Evolutionary conservation across 352 stramenopile species (phyloP), one percentile per base, ranked within the genome.

Genomic region (Globisporangium echinulatum): DNA sequence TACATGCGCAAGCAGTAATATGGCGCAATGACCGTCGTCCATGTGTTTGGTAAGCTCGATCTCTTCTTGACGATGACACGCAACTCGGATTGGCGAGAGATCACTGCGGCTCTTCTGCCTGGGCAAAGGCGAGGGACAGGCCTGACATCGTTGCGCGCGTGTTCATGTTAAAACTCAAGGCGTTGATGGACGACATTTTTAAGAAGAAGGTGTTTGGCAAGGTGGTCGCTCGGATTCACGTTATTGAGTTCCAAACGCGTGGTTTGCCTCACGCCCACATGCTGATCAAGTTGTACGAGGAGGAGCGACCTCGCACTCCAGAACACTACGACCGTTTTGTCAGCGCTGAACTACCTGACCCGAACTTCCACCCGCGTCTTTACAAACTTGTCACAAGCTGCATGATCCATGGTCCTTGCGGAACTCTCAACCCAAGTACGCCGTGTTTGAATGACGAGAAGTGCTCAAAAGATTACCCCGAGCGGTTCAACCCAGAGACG

Each of bases 391-490:
- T 66, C 10, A 50, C 54, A 3, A 51, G 36, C 1, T 59, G 46
- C 17, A 65, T 68, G 48, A 67, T 66, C 13, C 56, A 72, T 40
- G 52, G 58, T 11, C 65, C 63, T 0, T 63, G 59, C 36, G 58
- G 59, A 5, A 6, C 42, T 2, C 6, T 25, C 1, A 63, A 66
- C n/a, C 9, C n/a, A 4, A 14, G 38, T 1, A 44, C 46, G 5
- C 17, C 59, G 0, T 75, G 63, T 38, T 52, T 67, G n/a, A 46
- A 67, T 13, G 61, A 72, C 33, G 55, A 56, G 0, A 67, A 61
- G 17, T 74, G 64, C 38, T 65, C 56, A 13, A 79, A 79, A 46
- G 50, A 56, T 4, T 74, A 64, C 37, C 64, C 52, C 0, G 74
- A 73, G 37, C 17, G 39, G 1, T 67, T 70, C 10, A 4, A 33